Percentiles rank a stretch among this genome's conserved stretches.
Conservation (phyloP, 495 filamentous ascomycete genomes). For the Hypoxylon lenormandii region DNA sequence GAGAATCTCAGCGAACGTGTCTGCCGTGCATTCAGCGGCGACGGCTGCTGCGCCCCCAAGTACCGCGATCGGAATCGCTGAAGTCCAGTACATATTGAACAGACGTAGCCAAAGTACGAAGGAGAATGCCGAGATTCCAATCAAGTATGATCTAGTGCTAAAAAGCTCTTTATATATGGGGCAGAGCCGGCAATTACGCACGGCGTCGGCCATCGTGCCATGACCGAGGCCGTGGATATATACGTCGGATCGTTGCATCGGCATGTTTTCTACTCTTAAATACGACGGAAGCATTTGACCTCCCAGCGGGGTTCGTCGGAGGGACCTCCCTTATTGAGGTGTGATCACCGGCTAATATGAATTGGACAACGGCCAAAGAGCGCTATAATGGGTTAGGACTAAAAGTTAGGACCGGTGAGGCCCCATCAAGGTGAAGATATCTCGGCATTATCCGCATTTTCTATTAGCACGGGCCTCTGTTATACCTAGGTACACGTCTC, state of each 20-base stretch:
- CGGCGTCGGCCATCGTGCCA: constrained; percentile 5
- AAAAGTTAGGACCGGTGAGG: constrained; percentile 1
- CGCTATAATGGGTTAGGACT: constrained; percentile 1
- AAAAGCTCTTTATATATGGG: background rate
- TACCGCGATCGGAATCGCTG: constrained; percentile 13
- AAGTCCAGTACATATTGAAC: constrained; percentile 21
- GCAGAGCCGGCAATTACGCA: background rate
- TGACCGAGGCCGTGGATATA: background rate
- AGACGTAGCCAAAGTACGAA: background rate
- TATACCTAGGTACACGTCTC: too few relatives aligned
- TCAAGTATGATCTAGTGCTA: background rate
- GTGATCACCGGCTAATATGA: constrained; percentile 31
- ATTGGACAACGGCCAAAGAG: constrained; percentile 7
- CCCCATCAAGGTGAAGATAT: constrained; percentile 1
- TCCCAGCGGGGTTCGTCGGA: constrained; percentile 12
- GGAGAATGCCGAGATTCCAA: constrained; percentile 1
- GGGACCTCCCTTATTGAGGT: constrained; percentile 11
- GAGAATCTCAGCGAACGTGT: constrained; percentile 43
- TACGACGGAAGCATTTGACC: background rate
- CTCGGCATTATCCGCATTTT: too few relatives aligned
- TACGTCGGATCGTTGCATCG: constrained; percentile 23
- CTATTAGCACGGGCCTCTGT: too few relatives aligned
- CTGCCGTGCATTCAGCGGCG: constrained; percentile 33
- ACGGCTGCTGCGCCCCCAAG: constrained; percentile 22
- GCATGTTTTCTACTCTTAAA: constrained; percentile 7